Conservation (phyloP, 169 alveolate species). For the Plasmodium knowlesi region DNA sequence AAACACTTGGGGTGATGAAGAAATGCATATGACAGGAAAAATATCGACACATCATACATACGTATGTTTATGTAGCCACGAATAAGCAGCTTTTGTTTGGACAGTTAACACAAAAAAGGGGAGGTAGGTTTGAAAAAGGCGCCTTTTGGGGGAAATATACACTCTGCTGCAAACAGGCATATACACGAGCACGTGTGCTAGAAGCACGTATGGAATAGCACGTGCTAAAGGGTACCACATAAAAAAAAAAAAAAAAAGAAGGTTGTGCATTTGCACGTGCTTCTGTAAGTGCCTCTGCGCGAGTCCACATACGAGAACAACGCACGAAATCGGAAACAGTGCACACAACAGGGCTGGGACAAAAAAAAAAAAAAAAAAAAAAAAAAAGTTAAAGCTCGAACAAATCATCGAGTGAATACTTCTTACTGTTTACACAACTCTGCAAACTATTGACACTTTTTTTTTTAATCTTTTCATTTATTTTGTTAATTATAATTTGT, state of each 20-base stretch:
- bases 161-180: background rate
- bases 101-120: background rate
- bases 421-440: constrained; percentile 17
- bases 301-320: background rate
- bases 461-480: constrained; percentile 57
- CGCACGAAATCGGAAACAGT: background rate
- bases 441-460: constrained; percentile 1
- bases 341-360: background rate
- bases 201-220: background rate
- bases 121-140: background rate
- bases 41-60: background rate
- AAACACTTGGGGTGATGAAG: background rate
- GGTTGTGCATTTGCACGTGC: background rate
- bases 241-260: background rate
- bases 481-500: constrained; percentile 56
- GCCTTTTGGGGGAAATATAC: background rate
- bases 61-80: background rate
- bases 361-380: background rate
- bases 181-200: background rate
- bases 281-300: background rate
- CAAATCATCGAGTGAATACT: constrained; percentile 53
- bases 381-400: constrained; percentile 42
- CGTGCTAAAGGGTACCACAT: background rate
- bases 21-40: background rate
- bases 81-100: background rate